Base-by-base conservation (phyloP, 768 basidiomycete genomes). In the Mycena chlorophos region DNA sequence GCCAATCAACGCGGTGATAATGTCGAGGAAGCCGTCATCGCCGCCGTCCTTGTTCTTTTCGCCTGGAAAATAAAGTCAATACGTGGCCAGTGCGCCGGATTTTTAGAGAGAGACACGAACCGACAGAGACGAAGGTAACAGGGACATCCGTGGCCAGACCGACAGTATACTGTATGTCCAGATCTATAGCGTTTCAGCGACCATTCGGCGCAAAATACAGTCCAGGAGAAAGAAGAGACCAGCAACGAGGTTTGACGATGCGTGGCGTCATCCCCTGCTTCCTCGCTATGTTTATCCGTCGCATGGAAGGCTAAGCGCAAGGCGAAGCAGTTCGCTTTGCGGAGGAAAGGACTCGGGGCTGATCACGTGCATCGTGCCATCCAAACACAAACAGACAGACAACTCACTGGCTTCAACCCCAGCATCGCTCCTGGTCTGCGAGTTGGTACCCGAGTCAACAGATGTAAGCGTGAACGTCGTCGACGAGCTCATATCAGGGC, bases 101-200 rank as follows among this genome's bases (percentile, higher is more conserved):
- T 54, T 39, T 60, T 49, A 5, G 39, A 52, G 8, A n/a, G n/a
- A n/a, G n/a, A n/a, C 26, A 38, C 10, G 31, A 28, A 2, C 58
- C 69, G 25, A 68, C 66, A 8, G 63, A 62, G 38, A 68, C 61
- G 43, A 70, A 68, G 13, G 49, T 56, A 12, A 62, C 60, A 17
- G 68, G 65, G 5, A 69, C 66, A 4, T 62, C 63, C 26, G 62
- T 63, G 5, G 67, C 68, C 13, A 69, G 13, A 1, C 67, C 66
- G 16, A 69, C 62, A 5, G 66, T 66, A 63, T 70, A 70, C 43
- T 69, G 63, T 29, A 65, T 62, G 39, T 70, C 68, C 48, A 61
- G 45, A 16, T 61, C 60, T 60, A 31, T 12, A 50, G 51, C n/a
- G n/a, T n/a, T n/a, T n/a, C n/a, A n/a, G n/a, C n/a, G n/a, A n/a